Conservation (phyloP, 148 eudicot genomes). For the Mesembryanthemum crystallinum region DNA sequence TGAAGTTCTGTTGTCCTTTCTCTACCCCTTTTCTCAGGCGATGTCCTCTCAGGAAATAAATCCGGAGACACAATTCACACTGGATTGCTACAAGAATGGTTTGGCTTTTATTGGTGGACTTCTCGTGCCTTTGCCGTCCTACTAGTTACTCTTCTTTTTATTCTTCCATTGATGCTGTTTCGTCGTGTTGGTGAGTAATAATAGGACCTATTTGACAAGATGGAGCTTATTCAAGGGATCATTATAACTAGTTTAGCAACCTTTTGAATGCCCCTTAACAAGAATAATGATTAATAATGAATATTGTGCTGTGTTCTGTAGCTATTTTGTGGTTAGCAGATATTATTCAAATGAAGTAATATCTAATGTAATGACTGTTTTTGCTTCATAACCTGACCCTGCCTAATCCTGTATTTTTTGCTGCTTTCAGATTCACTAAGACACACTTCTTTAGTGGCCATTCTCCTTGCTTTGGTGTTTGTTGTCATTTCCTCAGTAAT, state of each 20-base stretch:
- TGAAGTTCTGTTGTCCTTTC: neutral
- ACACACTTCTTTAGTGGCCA: slow-evolving; percentile 80
- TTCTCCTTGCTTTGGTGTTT: slow-evolving; percentile 76
- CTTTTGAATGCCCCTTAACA: too few species aligned
- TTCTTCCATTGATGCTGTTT: slow-evolving; percentile 72
- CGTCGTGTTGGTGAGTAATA: slow-evolving; percentile 74
- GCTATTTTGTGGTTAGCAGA: neutral
- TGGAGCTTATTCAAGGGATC: neutral
- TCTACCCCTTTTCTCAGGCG: slow-evolving; percentile 46
- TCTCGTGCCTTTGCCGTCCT: slow-evolving; percentile 72
- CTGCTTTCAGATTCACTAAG: slow-evolving; percentile 70
- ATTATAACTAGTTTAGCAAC: too few species aligned
- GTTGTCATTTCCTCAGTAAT: slow-evolving; percentile 63
- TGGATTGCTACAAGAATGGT: slow-evolving; percentile 92
- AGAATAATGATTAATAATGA: too few species aligned
- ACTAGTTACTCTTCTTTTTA: slow-evolving; percentile 45
- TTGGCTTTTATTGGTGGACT: slow-evolving; percentile 97
- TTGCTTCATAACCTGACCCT: too few species aligned
- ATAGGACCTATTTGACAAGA: neutral
- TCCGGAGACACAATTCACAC: slow-evolving; percentile 70
- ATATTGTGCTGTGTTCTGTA: neutral
- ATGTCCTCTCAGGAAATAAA: slow-evolving; percentile 80
- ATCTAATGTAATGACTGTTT: too few species aligned
- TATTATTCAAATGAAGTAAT: neutral
- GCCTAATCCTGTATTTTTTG: slow-evolving; percentile 16